Conservation (phyloP, 345 rosid genomes). For the Raphanus raphanistrum region DNA sequence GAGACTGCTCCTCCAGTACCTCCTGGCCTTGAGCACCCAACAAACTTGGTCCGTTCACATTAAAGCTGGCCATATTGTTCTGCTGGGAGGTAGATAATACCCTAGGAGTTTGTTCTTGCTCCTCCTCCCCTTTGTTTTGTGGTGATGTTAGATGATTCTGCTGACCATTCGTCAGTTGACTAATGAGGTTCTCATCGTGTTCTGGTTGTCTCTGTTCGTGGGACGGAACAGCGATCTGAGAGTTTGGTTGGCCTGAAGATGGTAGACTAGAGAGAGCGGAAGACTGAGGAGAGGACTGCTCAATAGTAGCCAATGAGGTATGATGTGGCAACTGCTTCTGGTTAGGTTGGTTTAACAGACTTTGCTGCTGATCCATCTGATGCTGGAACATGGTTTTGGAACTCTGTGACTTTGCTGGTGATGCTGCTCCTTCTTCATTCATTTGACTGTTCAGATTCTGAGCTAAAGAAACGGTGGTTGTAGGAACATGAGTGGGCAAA, state of each 20-base stretch:
- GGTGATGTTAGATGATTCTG: constrained; percentile 58
- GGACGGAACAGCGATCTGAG: constrained; percentile 37
- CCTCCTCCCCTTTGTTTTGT: constrained; percentile 60
- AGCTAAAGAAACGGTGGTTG: not conserved
- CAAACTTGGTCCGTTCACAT: constrained; percentile 41
- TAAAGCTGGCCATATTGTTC: constrained; percentile 48
- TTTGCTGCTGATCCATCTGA: too few relatives aligned
- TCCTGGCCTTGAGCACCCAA: constrained; percentile 58
- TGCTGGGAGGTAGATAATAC: constrained; percentile 40
- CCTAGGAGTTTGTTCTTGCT: constrained; percentile 41
- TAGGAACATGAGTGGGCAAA: not conserved
- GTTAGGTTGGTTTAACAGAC: too few relatives aligned
- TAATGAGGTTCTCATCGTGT: constrained; percentile 40
- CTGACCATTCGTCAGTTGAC: constrained; percentile 50
- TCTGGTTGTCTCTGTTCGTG: constrained; percentile 45
- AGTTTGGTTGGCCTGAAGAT: constrained; percentile 42
- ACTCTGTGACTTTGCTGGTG: too few relatives aligned
- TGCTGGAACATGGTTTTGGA: too few relatives aligned
- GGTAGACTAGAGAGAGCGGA: constrained; percentile 29
- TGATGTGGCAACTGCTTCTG: too few relatives aligned
- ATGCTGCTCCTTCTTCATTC: not conserved
- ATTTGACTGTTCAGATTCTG: not conserved
- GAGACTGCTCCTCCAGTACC: constrained; percentile 47
- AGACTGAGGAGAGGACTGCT: not conserved
- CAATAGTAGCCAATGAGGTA: too few relatives aligned